Evolutionary conservation across 2,329 filamentous ascomycete species (phyloP), one percentile per base, ranked within the genome.

Genomic region (Xylaria sp.): DNA sequence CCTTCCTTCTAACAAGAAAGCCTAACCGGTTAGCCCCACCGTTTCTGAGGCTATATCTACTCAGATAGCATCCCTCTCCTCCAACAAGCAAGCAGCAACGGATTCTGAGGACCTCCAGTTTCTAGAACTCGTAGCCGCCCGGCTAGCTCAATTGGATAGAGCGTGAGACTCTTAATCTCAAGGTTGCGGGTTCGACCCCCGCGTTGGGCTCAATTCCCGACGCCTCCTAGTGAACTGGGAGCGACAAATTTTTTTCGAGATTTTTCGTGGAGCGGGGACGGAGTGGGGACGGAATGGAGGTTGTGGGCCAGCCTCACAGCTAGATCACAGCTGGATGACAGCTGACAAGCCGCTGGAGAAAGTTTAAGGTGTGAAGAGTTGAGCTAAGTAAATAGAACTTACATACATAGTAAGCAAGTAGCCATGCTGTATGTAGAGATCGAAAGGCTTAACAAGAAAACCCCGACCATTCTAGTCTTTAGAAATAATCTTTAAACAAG

Each of bases 81-180:
- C 65, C 24, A 27, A 27, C 24, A 27, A 64, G 50, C 45, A 55
- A 63, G n/a, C 56, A 61, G 54, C 63, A 24, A 12, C 24, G 27
- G 24, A 27, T 27, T 27, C 24, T 4, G 24, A 4, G 24, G 4
- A 32, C 62, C 83, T 84, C 84, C 81, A 84, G 84, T 83, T 4
- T 27, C 24, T 89, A 9, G 3, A 17, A 42, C 17, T 17, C 36
- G 17, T 12, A 24, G 56, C 34, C 64, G 84, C 84, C 84, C 82
- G 84, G 85, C 83, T 89, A 89, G 86, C 86, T 89, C 86, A 89
- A 88, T 89, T 86, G 86, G 34, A 86, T 90, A 90, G 88, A 90
- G 88, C 88, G 88, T 90, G 85, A 89, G 88, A 90, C 88, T 90
- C 88, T 84, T 84, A 83, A 85, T 86, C 75, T 77, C 75, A 77